phyloP scores from a whole-genome alignment of 768 basidiomycete species.

The Solioccasus polychromus region DNA sequence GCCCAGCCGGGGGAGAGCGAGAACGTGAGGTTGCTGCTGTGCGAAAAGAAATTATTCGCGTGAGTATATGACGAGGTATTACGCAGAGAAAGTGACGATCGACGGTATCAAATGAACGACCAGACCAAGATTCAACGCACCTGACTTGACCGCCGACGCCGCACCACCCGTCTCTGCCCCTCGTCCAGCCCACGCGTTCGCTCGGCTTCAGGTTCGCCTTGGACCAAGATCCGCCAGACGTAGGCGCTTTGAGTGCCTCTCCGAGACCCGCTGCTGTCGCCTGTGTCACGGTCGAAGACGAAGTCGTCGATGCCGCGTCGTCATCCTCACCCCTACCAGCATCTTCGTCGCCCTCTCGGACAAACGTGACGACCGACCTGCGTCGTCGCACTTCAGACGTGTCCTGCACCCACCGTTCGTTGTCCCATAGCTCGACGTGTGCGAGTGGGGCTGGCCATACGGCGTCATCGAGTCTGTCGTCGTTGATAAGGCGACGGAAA shows the following conservation, averaged over 20 bases:
- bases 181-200: constrained; percentile 10
- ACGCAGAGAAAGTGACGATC: too few relatives aligned
- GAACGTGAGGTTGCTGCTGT: constrained; percentile 78
- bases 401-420: constrained; percentile 56
- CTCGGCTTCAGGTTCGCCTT: constrained; percentile 11
- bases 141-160: constrained; percentile 9
- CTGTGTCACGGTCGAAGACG: neutral
- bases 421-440: constrained; percentile 78
- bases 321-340: neutral
- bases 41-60: constrained; percentile 15
- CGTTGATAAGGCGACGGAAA: constrained; percentile 45
- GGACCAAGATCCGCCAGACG: constrained; percentile 8
- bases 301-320: constrained; percentile 6
- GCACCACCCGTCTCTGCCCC: constrained; percentile 15
- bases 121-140: neutral
- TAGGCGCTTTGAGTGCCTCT: neutral
- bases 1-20: constrained; percentile 71
- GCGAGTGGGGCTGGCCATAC: constrained; percentile 65
- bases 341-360: constrained; percentile 14
- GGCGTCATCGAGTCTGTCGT: constrained; percentile 61
- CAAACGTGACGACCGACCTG: constrained; percentile 1
- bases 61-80: neutral
- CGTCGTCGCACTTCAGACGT: constrained; percentile 3
- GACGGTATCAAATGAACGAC: neutral
- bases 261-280: neutral